Evolutionary conservation across 768 basidiomycete genomes (phyloP).

Genomic region (Boletus barrowsii): DNA sequence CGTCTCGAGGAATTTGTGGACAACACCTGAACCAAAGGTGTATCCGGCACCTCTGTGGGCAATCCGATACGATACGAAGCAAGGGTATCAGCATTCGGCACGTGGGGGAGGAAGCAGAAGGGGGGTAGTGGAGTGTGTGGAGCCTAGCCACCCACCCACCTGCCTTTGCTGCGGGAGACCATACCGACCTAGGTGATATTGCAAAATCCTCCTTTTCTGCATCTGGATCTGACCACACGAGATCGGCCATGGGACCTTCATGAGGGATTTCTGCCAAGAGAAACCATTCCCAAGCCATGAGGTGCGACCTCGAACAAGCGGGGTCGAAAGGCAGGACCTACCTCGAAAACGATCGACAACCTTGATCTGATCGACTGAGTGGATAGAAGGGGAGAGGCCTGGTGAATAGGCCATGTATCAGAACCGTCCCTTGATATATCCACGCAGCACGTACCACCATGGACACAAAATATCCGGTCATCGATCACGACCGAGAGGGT

Average conservation of each 20-base stretch:
- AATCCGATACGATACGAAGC: constrained; percentile 4
- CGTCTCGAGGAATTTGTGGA: constrained; percentile 93
- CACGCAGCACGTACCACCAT: constrained; percentile 66
- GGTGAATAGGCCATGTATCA: constrained; percentile 6
- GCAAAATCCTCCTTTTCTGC: constrained; percentile 99
- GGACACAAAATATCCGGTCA: constrained; percentile 98
- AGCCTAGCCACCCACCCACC: constrained; percentile 7
- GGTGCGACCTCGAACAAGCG: constrained; percentile 20
- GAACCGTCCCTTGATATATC: not conserved
- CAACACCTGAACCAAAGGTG: constrained; percentile 97
- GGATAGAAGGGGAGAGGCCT: constrained; percentile 97
- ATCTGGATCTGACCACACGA: constrained; percentile 99
- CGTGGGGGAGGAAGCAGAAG: constrained; percentile 10
- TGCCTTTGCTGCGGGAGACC: constrained; percentile 5
- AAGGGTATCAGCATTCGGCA: constrained; percentile 6
- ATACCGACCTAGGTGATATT: constrained; percentile 86
- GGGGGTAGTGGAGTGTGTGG: constrained; percentile 7
- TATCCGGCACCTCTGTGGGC: constrained; percentile 87
- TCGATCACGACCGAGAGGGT: constrained; percentile 98
- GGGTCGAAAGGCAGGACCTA: constrained; percentile 33
- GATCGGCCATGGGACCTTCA: constrained; percentile 99
- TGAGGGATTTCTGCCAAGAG: constrained; percentile 84
- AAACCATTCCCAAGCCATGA: constrained; percentile 17
- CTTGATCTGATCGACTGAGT: constrained; percentile 99
- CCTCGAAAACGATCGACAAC: constrained; percentile 98